phyloP scores from a whole-genome alignment of 2,329 filamentous ascomycete genomes.

The Sporothrix dimorphospora region DNA sequence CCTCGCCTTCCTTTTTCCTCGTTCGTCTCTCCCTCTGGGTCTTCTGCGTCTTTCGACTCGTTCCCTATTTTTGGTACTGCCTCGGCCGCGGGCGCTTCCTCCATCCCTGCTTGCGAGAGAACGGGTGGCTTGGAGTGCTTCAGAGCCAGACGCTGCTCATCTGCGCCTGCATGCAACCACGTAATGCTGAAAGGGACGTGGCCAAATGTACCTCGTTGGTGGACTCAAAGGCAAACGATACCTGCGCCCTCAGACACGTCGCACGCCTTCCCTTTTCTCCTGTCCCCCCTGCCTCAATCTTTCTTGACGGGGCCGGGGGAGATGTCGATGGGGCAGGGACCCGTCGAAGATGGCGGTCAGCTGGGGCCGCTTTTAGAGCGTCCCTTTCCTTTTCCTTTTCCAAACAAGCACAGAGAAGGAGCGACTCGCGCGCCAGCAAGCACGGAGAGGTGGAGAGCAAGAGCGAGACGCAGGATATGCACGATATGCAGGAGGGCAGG shows the following conservation, averaged over 20 bases:
- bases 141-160: constrained; percentile 12
- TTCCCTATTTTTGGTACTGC: constrained; percentile 22
- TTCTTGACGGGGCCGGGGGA: constrained; percentile 6
- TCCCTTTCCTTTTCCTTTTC: no score
- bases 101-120: background rate
- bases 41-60: background rate
- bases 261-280: constrained; percentile 13
- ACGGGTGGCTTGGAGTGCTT: constrained; percentile 25
- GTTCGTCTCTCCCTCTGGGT: background rate
- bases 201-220: background rate
- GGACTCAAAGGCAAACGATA: background rate
- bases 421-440: background rate
- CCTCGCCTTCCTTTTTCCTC: background rate
- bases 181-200: background rate
- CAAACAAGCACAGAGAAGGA: background rate
- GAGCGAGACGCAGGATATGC: constrained; percentile 7
- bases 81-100: constrained; percentile 23
- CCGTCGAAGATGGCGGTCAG: constrained; percentile 22
- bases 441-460: constrained; percentile 17
- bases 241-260: constrained; percentile 17
- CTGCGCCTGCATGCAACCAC: background rate
- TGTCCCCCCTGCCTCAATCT: background rate
- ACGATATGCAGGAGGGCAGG: constrained; percentile 31
- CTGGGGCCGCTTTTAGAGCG: background rate
- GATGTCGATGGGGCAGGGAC: constrained; percentile 16